Evolutionary conservation across 371 early-diverging fungal species (phyloP).

Genomic region (Coemansia sp.): DNA sequence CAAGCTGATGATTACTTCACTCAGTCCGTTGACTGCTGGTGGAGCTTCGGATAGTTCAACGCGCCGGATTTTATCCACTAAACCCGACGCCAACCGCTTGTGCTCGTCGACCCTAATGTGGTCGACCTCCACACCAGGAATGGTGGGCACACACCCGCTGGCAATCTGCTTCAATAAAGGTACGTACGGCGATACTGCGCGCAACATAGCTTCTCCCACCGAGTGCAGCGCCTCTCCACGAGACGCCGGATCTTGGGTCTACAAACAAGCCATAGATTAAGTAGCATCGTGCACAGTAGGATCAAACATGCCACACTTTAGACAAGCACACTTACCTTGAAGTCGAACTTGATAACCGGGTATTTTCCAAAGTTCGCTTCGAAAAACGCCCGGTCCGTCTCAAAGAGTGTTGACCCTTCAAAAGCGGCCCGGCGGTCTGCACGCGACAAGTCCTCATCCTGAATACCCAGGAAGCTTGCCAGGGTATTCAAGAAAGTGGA

Average conservation of each 20-base stretch:
- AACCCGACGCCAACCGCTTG: too few species aligned
- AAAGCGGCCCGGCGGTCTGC: neutral
- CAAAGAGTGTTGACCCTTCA: neutral
- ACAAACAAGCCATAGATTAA: neutral
- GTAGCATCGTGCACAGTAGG: neutral
- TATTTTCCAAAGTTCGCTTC: constrained; percentile 13
- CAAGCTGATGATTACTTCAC: neutral
- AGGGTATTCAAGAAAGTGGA: constrained; percentile 3
- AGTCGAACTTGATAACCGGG: constrained; percentile 1
- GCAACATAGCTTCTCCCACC: neutral
- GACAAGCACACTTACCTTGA: constrained; percentile 3
- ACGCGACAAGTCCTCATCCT: neutral
- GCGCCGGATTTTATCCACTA: too few species aligned
- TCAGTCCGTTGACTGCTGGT: too few species aligned
- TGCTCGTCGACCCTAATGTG: too few species aligned
- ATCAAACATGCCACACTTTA: too few species aligned
- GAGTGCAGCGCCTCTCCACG: neutral
- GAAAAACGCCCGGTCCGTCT: neutral
- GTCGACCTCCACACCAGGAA: too few species aligned
- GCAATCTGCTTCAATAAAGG: too few species aligned
- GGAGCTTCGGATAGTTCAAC: too few species aligned
- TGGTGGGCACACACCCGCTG: too few species aligned
- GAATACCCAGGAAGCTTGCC: neutral
- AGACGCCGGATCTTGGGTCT: neutral
- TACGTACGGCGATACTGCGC: neutral